These are phyloP conservation scores for Polyplosphaeria fusca DNA, from an alignment of 495 filamentous ascomycete genomes.

Conservation along the genomic window DNA sequence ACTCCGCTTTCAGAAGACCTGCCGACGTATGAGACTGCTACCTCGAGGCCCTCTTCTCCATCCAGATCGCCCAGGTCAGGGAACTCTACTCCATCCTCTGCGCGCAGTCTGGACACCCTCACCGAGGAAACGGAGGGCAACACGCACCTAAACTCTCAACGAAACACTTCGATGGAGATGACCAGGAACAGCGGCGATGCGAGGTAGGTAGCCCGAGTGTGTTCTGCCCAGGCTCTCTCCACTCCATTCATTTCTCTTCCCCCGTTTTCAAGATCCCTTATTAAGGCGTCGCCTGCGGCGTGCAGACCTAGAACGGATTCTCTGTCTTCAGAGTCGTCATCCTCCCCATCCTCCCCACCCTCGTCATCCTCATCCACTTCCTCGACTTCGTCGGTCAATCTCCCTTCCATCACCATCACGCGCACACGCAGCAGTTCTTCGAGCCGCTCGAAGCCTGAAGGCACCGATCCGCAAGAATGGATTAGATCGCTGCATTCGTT, in stretches of 20 bases:
- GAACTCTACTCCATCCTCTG: conserved; percentile 9
- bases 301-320: conserved; percentile 1
- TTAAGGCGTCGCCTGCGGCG: neutral
- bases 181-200: conserved; percentile 14
- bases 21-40: conserved; percentile 42
- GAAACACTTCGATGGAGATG: conserved; percentile 4
- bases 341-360: neutral
- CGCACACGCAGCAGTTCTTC: too few species aligned
- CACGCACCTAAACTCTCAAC: conserved; percentile 25
- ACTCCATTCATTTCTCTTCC: neutral
- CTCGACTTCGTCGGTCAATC: neutral
- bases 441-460: too few species aligned
- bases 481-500: too few species aligned
- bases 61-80: conserved; percentile 2
- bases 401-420: too few species aligned
- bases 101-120: conserved; percentile 27
- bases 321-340: neutral
- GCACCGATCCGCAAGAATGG: too few species aligned
- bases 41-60: conserved; percentile 40
- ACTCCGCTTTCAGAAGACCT: conserved; percentile 35
- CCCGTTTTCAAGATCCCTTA: neutral
- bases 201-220: conserved; percentile 13
- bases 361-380: neutral
- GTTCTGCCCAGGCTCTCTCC: neutral
- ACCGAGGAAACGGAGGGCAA: conserved; percentile 30